Evolutionary conservation across 2,329 filamentous ascomycete genomes (phyloP).

Genomic region (Rhynchosporium secalis): DNA sequence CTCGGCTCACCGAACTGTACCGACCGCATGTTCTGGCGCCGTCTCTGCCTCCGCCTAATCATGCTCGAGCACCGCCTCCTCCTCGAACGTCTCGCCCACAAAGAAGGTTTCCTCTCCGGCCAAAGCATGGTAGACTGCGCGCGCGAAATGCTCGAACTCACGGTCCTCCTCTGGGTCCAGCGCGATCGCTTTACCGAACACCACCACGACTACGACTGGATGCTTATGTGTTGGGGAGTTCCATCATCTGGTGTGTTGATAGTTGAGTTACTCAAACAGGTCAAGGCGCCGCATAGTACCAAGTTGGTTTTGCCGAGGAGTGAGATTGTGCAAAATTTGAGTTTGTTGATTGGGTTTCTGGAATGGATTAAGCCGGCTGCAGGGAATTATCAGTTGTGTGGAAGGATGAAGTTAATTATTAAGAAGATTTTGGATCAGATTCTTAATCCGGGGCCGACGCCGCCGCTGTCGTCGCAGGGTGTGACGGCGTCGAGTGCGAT

Average conservation of each 20-base stretch:
- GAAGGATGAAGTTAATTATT: slow-evolving; percentile 49
- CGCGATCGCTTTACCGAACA: slow-evolving; percentile 47
- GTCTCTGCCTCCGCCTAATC: slow-evolving; percentile 49
- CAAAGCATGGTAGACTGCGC: slow-evolving; percentile 47
- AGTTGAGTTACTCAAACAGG: slow-evolving; percentile 50
- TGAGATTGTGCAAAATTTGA: slow-evolving; percentile 53
- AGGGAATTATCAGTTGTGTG: slow-evolving; percentile 51
- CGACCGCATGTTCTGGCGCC: slow-evolving; percentile 44
- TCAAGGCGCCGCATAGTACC: slow-evolving; percentile 38
- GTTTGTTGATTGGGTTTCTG: slow-evolving; percentile 51
- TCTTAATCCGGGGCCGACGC: slow-evolving; percentile 42
- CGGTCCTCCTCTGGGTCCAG: slow-evolving; percentile 51
- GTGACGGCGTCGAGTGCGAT: slow-evolving; percentile 3
- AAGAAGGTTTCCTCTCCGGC: slow-evolving; percentile 43
- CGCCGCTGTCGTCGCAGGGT: slow-evolving; percentile 6
- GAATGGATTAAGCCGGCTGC: slow-evolving; percentile 52
- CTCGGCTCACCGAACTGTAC: slow-evolving; percentile 43
- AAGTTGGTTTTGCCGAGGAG: slow-evolving; percentile 47
- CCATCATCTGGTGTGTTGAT: slow-evolving; percentile 52
- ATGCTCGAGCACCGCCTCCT: slow-evolving; percentile 60
- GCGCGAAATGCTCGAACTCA: slow-evolving; percentile 50
- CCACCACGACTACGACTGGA: slow-evolving; percentile 50
- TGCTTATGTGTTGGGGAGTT: slow-evolving; percentile 53
- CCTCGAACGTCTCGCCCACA: slow-evolving; percentile 56
- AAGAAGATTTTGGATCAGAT: slow-evolving; percentile 52